These are phyloP conservation scores for Athelia sp. DNA, from an alignment of 1,284 basidiomycete genomes.

Conservation along the genomic window DNA sequence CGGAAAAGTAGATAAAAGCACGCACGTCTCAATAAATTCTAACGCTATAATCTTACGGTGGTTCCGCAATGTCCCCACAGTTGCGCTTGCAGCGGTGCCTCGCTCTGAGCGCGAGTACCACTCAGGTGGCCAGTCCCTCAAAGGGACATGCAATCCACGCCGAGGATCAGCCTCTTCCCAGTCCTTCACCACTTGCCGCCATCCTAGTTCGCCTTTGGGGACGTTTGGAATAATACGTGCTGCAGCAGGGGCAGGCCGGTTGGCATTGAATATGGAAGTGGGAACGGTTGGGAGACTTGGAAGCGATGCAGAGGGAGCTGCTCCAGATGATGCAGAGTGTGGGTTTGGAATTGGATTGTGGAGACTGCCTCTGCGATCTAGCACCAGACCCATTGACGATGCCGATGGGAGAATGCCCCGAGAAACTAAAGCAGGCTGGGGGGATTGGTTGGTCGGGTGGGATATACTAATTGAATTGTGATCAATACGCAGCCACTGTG, in stretches of 20 bases:
- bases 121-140: neutral
- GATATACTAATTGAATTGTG: neutral
- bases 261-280: neutral
- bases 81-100: neutral
- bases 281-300: neutral
- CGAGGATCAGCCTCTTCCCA: neutral
- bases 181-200: neutral
- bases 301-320: no score
- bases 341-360: neutral
- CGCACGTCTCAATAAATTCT: neutral
- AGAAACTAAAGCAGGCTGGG: neutral
- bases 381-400: neutral
- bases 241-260: neutral
- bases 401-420: neutral
- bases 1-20: neutral
- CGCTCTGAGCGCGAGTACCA: neutral
- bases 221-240: neutral
- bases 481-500: neutral
- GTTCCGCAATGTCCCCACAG: neutral
- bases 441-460: neutral
- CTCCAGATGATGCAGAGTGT: no score
- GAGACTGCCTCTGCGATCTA: neutral
- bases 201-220: neutral
- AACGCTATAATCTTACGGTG: neutral
- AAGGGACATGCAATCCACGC: neutral